phyloP scores from a whole-genome alignment of 805 yeast genomes.

The Helenozyma rhizophorensis region DNA sequence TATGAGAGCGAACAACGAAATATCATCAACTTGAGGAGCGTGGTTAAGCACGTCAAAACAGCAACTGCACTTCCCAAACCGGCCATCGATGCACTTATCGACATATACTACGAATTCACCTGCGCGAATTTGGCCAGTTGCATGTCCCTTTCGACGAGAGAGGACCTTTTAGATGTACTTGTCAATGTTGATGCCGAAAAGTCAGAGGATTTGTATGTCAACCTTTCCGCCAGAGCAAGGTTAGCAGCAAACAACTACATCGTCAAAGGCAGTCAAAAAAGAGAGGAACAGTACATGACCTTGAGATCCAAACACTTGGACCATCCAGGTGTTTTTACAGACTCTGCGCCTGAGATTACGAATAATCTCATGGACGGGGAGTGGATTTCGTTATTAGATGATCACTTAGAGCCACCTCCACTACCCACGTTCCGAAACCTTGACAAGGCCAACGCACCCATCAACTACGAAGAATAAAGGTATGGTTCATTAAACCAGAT shows the following conservation, averaged over 20 bases:
- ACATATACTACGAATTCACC: constrained; percentile 19
- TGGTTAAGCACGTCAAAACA: constrained; percentile 42
- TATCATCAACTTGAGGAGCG: constrained; percentile 38
- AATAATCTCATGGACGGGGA: constrained; percentile 19
- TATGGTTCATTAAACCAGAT: constrained; percentile 1
- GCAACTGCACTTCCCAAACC: constrained; percentile 46
- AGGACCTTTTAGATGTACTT: constrained; percentile 10
- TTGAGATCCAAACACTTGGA: constrained; percentile 20
- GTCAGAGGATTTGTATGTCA: constrained; percentile 25
- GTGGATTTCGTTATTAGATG: constrained; percentile 18
- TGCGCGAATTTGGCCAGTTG: constrained; percentile 20
- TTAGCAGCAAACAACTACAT: constrained; percentile 18
- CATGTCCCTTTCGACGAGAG: constrained; percentile 11
- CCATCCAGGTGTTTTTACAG: constrained; percentile 34
- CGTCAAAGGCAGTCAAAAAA: constrained; percentile 6
- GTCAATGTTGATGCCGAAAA: constrained; percentile 17
- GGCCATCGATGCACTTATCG: constrained; percentile 42
- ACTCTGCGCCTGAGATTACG: constrained; percentile 32
- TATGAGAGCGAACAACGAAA: constrained; percentile 47
- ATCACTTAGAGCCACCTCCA: constrained; percentile 20
- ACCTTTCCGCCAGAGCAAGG: constrained; percentile 20
- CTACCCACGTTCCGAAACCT: constrained; percentile 61
- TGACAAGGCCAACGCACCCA: constrained; percentile 53
- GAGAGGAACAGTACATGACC: constrained; percentile 20
- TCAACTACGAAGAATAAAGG: constrained; percentile 33